Evolutionary conservation across 257 asterid species (phyloP), one percentile per base, ranked within the genome.

Genomic region (Gentiana straminea): DNA sequence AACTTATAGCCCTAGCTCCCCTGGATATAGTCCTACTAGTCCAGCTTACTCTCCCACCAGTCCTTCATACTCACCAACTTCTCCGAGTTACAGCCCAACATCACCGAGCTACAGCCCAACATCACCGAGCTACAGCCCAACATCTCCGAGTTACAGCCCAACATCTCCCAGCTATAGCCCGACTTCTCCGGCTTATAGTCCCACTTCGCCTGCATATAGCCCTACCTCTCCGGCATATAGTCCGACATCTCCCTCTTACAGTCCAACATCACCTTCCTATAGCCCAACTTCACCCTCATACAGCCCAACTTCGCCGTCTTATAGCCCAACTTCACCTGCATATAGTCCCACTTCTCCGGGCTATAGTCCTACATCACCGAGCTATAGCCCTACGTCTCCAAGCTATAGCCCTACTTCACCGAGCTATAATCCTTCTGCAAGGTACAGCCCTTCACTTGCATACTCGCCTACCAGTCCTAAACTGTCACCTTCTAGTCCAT

Each of bases 381-480:
- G 89, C 45, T 91, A 91, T 59, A 86, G 87, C 46, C 97, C 97
- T 4, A 79, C 97, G 1, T 89, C 95, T 1, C 87, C 94, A 7
- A 76, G 79, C 11, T 88, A 84, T 70, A 83, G 88, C 57, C 93
- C 97, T 8, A 78, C 93, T 33, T 86, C 95, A 1, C 89, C 86
- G 7, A 87, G 94, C 61, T 81, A 77, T 76, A 86, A 81, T 44
- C 91, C 94, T 52, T 87, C 97, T 8, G 94, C 94, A 35, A 86
- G 82, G 64, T 90, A 90, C 77, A 91, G 95, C 64, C 94, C 98
- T 34, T 87, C 95, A 41, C 84, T 87, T 59, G 94, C 96, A 5
- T 91, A 91, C 71, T 91, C 98, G 4, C 98, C 98, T 12, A 87
- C 95, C 44, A 87, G 92, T 63, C 95, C 96, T 3, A 84, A 81